phyloP scores from a whole-genome alignment of 2,329 filamentous ascomycete genomes.

The Xylariaceae sp. region DNA sequence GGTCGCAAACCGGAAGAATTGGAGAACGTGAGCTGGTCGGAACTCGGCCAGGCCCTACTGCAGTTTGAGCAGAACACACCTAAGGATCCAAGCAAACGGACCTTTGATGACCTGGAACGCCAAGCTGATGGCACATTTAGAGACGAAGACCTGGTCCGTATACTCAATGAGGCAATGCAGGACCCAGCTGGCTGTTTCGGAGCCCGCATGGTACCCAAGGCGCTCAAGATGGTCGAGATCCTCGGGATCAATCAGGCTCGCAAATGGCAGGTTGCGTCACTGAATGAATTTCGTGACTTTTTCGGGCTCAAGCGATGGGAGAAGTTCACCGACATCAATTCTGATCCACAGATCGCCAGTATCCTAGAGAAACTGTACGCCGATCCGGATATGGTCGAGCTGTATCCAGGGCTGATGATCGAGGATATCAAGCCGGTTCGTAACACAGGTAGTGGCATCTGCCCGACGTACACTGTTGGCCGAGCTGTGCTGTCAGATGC shows the following conservation, averaged over 20 bases:
- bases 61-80: conserved; percentile 38
- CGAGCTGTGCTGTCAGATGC: conserved; percentile 30
- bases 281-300: background rate
- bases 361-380: background rate
- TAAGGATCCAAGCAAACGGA: conserved; percentile 42
- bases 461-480: conserved; percentile 30
- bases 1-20: conserved; percentile 20
- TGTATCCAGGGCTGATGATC: background rate
- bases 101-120: conserved; percentile 46
- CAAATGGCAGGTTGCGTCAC: background rate
- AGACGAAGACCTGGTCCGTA: conserved; percentile 53
- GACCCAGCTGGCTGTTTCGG: conserved; percentile 54
- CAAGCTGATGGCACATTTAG: conserved; percentile 48
- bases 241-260: background rate
- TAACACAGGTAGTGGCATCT: conserved; percentile 43
- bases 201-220: background rate
- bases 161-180: conserved; percentile 56
- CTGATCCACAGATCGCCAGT: background rate
- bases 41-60: conserved; percentile 20
- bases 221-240: background rate
- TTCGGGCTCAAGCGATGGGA: background rate
- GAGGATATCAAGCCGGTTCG: conserved; percentile 41
- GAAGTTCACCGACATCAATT: background rate
- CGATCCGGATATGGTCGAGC: background rate
- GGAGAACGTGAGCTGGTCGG: conserved; percentile 19